These are phyloP conservation scores for Hericium erinaceus DNA, from an alignment of 768 basidiomycete species.

Conservation along the genomic window DNA sequence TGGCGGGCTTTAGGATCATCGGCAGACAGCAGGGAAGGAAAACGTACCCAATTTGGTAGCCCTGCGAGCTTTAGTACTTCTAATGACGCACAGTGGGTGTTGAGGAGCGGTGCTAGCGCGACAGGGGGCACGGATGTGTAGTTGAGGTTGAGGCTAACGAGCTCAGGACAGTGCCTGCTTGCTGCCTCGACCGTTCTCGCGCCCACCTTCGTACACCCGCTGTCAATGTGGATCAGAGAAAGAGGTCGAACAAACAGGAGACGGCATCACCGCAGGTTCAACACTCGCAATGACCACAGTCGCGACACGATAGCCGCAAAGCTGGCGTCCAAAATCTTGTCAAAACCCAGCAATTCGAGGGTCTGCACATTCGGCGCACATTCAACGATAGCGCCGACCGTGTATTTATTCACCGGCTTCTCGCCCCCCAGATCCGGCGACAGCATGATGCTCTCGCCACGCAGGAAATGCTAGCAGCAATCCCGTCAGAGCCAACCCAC, in stretches of 20 bases:
- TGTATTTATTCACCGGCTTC: slow-evolving; percentile 32
- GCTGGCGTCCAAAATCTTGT: slow-evolving; percentile 38
- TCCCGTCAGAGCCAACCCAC: not conserved
- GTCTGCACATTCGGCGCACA: slow-evolving; percentile 20
- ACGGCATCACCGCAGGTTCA: slow-evolving; percentile 44
- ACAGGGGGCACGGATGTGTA: slow-evolving; percentile 46
- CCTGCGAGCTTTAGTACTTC: slow-evolving; percentile 56
- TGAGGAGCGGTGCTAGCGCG: slow-evolving; percentile 36
- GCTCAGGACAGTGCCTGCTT: slow-evolving; percentile 30
- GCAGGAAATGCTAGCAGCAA: slow-evolving; percentile 42
- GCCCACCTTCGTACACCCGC: slow-evolving; percentile 53
- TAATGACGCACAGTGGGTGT: slow-evolving; percentile 27
- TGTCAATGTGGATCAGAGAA: slow-evolving; percentile 17
- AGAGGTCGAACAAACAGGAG: not conserved
- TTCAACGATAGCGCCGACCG: slow-evolving; percentile 34
- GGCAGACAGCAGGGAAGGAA: slow-evolving; percentile 1
- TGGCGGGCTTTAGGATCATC: not conserved
- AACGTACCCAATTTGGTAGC: slow-evolving; percentile 48
- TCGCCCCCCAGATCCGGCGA: slow-evolving; percentile 38
- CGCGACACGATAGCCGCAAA: slow-evolving; percentile 42
- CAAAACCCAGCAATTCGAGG: slow-evolving; percentile 43
- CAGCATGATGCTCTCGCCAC: slow-evolving; percentile 41
- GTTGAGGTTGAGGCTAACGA: slow-evolving; percentile 47
- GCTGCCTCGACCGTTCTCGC: slow-evolving; percentile 36
- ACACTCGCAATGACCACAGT: slow-evolving; percentile 33